phyloP scores from a whole-genome alignment of 2,329 filamentous ascomycete genomes.

The Pseudocercospora crystallina region DNA sequence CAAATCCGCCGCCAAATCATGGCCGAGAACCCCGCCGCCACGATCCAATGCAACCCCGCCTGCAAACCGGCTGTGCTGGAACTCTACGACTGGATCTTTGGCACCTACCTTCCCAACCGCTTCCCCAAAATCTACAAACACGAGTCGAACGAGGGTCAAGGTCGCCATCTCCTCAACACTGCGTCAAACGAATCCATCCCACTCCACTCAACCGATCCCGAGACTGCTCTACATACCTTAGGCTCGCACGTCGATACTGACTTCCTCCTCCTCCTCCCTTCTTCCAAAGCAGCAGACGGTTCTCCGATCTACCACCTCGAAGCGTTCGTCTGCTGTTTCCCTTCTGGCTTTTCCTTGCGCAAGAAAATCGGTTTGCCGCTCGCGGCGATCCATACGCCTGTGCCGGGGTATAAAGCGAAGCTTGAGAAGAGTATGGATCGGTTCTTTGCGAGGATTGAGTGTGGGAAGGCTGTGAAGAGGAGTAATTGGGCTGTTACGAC shows the following conservation, averaged over 20 bases:
- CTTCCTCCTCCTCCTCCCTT: conserved; percentile 58
- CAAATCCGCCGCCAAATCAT: conserved; percentile 51
- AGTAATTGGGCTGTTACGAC: conserved; percentile 56
- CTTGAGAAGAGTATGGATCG: conserved; percentile 61
- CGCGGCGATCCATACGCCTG: conserved; percentile 57
- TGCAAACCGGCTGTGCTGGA: conserved; percentile 53
- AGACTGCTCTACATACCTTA: conserved; percentile 49
- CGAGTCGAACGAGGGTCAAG: conserved; percentile 21
- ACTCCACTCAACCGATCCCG: conserved; percentile 34
- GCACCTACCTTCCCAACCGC: conserved; percentile 56
- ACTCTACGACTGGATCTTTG: conserved; percentile 56
- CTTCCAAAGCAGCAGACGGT: conserved; percentile 26
- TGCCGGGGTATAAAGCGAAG: conserved; percentile 58
- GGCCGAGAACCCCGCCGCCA: conserved; percentile 42
- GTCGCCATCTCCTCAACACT: conserved; percentile 42
- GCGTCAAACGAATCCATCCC: conserved; percentile 47
- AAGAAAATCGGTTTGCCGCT: conserved; percentile 55
- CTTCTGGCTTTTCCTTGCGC: conserved; percentile 58
- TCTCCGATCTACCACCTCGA: conserved; percentile 52
- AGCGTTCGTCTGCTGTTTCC: conserved; percentile 58
- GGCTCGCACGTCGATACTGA: conserved; percentile 59
- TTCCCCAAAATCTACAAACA: conserved; percentile 52
- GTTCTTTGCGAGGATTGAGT: conserved; percentile 56
- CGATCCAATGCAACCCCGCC: conserved; percentile 39
- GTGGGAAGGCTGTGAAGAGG: conserved; percentile 56